These are phyloP conservation scores for Trametes cubensis DNA, from an alignment of 768 basidiomycete genomes.

Conservation along the genomic window DNA sequence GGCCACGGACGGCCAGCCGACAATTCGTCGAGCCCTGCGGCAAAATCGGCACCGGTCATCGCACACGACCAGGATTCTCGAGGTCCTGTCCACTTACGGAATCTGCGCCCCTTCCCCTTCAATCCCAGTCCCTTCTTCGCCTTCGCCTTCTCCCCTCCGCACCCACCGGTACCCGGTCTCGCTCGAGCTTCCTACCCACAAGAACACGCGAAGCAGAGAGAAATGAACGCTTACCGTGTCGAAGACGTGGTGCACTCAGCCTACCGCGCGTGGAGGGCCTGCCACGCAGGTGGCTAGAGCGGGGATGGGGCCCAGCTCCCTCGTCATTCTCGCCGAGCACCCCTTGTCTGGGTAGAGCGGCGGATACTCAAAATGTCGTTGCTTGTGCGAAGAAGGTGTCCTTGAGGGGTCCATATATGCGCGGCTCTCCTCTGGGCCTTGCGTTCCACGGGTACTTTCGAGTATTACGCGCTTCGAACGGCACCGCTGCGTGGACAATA, in stretches of 20 bases:
- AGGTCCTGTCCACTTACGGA: neutral
- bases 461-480: too few species aligned
- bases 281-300: constrained; percentile 1
- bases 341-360: constrained; percentile 11
- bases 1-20: too few species aligned
- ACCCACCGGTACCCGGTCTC: too few species aligned
- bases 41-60: too few species aligned
- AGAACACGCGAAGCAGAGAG: too few species aligned
- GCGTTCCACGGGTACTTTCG: too few species aligned
- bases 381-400: constrained; percentile 3
- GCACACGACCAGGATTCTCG: too few species aligned
- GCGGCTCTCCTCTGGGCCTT: neutral
- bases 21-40: too few species aligned
- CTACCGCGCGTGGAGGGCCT: neutral
- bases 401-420: neutral
- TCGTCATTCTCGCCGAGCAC: constrained; percentile 12
- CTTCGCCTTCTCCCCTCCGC: too few species aligned
- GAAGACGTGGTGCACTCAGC: neutral
- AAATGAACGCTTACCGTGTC: neutral
- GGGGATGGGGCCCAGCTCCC: neutral
- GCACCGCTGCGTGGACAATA: too few species aligned
- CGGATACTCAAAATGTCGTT: constrained; percentile 3
- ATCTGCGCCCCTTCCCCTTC: neutral
- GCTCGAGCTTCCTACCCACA: too few species aligned
- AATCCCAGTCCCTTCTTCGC: too few species aligned